Conservation (phyloP, 2,329 filamentous ascomycete genomes). For the Penicillium psychrosexuale region DNA sequence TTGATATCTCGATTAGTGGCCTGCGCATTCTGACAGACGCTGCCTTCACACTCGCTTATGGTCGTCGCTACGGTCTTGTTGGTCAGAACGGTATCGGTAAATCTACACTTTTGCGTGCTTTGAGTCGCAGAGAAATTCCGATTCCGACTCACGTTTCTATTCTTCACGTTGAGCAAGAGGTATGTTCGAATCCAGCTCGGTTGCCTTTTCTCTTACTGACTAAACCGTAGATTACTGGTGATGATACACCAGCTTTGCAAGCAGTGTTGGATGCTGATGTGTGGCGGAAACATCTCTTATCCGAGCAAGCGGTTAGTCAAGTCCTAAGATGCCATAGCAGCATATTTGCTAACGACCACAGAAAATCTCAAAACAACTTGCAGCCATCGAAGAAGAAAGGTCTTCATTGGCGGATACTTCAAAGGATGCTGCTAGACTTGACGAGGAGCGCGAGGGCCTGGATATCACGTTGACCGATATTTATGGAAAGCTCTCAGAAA, state of each 20-base stretch:
- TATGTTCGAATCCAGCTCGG: constrained; percentile 41
- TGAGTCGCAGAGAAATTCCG: constrained; percentile 87
- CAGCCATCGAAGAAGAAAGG: constrained; percentile 73
- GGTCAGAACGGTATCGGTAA: constrained; percentile 99
- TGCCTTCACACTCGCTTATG: constrained; percentile 83
- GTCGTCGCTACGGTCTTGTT: constrained; percentile 91
- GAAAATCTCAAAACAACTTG: constrained; percentile 74
- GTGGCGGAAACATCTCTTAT: constrained; percentile 92
- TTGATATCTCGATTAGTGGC: constrained; percentile 90
- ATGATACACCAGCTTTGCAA: constrained; percentile 91
- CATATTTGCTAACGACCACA: constrained; percentile 26
- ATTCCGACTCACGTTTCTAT: constrained; percentile 98
- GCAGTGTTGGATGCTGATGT: constrained; percentile 96
- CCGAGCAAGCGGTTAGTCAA: constrained; percentile 71
- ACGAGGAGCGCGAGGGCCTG: constrained; percentile 82
- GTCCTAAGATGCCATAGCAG: neutral
- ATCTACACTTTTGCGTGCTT: constrained; percentile 86
- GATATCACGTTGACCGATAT: constrained; percentile 90
- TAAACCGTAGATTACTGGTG: constrained; percentile 70
- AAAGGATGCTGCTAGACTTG: constrained; percentile 77
- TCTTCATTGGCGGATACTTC: constrained; percentile 85
- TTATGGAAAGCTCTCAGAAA: constrained; percentile 87
- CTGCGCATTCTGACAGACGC: constrained; percentile 88
- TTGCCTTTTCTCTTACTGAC: constrained; percentile 9
- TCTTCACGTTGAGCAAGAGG: constrained; percentile 97